Conservation (phyloP, 208 protist species). For the Crithidia thermophila region DNA sequence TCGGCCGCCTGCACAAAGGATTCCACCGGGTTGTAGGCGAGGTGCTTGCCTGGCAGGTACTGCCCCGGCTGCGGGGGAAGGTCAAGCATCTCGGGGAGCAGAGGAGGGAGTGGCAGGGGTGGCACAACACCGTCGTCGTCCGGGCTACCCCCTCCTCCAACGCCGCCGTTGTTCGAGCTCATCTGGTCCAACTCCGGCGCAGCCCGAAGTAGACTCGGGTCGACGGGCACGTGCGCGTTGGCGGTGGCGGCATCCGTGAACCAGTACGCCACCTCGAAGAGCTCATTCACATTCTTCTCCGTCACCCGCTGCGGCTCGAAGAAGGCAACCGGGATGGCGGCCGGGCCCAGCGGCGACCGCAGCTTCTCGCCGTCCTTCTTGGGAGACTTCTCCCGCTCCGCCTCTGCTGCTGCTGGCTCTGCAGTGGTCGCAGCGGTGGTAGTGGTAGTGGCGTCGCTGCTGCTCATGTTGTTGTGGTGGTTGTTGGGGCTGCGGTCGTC, state of each 20-base stretch:
- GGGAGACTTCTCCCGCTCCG: too few species aligned
- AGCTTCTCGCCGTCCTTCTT: background rate
- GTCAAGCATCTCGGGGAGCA: too few species aligned
- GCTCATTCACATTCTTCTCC: slow-evolving; percentile 66
- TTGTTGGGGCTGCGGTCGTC: background rate
- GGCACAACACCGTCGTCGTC: too few species aligned
- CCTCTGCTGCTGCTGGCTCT: background rate
- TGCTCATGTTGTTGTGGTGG: background rate
- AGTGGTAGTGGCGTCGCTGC: slow-evolving; percentile 20
- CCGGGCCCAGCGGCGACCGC: slow-evolving; percentile 1
- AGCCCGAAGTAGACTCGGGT: slow-evolving; percentile 24
- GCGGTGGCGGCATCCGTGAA: slow-evolving; percentile 80
- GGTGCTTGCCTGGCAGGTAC: slow-evolving; percentile 23
- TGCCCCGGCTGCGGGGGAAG: background rate
- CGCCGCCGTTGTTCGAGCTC: too few species aligned
- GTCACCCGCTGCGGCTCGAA: slow-evolving; percentile 51
- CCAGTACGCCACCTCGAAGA: slow-evolving; percentile 82
- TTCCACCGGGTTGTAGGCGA: slow-evolving; percentile 10
- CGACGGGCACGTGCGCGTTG: slow-evolving; percentile 63
- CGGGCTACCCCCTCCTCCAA: too few species aligned
- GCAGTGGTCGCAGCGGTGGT: background rate
- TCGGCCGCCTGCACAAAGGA: slow-evolving; percentile 24
- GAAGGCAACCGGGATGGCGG: slow-evolving; percentile 3
- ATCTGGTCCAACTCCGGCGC: background rate
- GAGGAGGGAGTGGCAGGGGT: background rate